Conservation (phyloP, 2,329 filamentous ascomycete species). For the Colletotrichum sp. region DNA sequence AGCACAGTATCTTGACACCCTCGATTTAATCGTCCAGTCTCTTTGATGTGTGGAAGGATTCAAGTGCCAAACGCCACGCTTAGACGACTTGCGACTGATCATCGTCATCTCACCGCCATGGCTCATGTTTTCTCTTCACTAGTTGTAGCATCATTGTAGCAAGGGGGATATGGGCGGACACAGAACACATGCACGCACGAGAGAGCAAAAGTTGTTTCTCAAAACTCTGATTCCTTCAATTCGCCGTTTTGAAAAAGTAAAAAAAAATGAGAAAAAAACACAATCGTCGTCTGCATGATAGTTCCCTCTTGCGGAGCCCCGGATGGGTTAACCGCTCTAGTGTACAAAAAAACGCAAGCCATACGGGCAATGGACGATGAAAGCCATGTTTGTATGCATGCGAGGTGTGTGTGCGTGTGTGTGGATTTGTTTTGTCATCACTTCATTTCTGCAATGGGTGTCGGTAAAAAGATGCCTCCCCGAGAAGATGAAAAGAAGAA, state of each 20-base stretch:
- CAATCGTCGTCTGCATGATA: slow-evolving; percentile 16
- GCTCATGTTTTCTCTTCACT: neutral
- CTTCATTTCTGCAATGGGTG: slow-evolving; percentile 20
- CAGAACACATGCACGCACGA: neutral
- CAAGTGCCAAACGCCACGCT: neutral
- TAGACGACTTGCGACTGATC: neutral
- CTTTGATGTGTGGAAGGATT: neutral
- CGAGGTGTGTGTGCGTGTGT: neutral
- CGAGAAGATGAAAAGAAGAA: slow-evolving; percentile 2
- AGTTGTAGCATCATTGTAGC: neutral
- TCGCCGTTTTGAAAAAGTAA: slow-evolving; percentile 14
- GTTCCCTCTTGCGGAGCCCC: neutral
- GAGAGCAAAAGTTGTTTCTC: neutral
- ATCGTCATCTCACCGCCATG: neutral
- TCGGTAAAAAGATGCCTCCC: slow-evolving; percentile 8
- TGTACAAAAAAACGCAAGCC: slow-evolving; percentile 12
- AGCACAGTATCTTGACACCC: neutral
- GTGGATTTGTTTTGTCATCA: slow-evolving; percentile 5
- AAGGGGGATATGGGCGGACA: neutral
- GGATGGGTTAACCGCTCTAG: neutral
- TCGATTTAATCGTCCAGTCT: neutral
- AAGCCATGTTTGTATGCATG: neutral
- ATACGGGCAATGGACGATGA: neutral
- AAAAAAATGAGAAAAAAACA: neutral
- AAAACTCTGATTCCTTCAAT: slow-evolving; percentile 12